These are phyloP conservation scores for Bacidia rubella DNA, from an alignment of 495 filamentous ascomycete genomes.

Conservation along the genomic window DNA sequence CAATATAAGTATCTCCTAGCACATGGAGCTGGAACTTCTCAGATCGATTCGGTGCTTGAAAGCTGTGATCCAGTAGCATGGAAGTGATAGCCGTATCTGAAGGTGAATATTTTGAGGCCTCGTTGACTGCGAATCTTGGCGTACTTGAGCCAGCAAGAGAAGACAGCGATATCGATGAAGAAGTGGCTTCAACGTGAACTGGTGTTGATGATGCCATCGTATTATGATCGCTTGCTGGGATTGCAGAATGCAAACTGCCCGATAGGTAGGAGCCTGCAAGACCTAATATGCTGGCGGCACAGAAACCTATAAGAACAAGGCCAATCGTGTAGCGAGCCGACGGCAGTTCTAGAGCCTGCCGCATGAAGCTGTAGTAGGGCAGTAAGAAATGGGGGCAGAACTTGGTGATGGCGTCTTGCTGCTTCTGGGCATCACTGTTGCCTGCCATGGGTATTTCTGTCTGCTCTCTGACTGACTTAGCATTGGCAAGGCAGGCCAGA, in stretches of 20 bases:
- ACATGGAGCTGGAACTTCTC: slow-evolving; percentile 46
- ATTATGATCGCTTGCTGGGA: no score
- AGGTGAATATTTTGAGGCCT: slow-evolving; percentile 7
- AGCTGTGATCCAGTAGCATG: slow-evolving; percentile 21
- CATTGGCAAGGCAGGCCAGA: slow-evolving; percentile 43
- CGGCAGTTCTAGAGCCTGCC: no score
- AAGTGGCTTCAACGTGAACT: no score
- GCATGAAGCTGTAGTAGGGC: no score
- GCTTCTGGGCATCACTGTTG: background rate
- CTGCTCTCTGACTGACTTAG: background rate
- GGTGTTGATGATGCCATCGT: no score
- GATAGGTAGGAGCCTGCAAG: background rate
- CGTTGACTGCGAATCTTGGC: slow-evolving; percentile 13
- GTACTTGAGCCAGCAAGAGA: slow-evolving; percentile 1
- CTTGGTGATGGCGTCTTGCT: background rate
- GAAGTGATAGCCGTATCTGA: slow-evolving; percentile 22
- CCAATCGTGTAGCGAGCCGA: no score
- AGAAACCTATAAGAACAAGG: no score
- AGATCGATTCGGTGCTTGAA: slow-evolving; percentile 23
- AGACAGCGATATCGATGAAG: slow-evolving; percentile 7
- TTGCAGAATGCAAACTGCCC: no score
- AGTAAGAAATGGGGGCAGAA: no score
- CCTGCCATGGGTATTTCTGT: background rate
- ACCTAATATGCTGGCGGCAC: background rate
- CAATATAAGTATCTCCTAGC: slow-evolving; percentile 46